Base-by-base conservation (phyloP, 1,284 basidiomycete species). In the Ganoderma boninense region DNA sequence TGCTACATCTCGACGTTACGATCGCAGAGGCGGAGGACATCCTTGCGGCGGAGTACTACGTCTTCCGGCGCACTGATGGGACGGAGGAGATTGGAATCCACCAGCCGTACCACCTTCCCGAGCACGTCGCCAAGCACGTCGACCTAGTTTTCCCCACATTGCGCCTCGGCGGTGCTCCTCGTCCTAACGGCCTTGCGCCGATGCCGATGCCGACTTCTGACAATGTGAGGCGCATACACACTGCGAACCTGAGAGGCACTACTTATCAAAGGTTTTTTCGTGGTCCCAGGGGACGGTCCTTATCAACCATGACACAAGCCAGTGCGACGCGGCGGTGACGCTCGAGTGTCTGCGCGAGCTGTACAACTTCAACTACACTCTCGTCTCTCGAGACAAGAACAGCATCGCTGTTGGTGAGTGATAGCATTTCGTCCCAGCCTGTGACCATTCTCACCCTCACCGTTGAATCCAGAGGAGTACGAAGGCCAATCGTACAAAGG, bases 281-380 rank as follows among this genome's bases (percentile, higher is more conserved):
- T 62, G 23, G 23, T 77, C 61, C 82, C 84, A 72, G 71, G 68
- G n/a, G 73, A 78, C 40, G 79, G 81, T 18, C 16, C 29, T 57
- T 57, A 14, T 35, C 32, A 18, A 35, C 10, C 18, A 35, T 20
- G 40, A 29, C n/a, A 40, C 40, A 6, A 26, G 23, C 23, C 38
- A 62, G 20, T 90, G 89, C 72, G 75, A 77, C 10, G 77, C 73
- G 1, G 81, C 78, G 3, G 83, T 89, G 62, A 89, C 89, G 0
- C 87, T 87, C 18, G 78, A 84, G 2, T 91, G 89, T 75, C 77
- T 91, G 65, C 78, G 84, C 63, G 82, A 82, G 6, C 75, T 90
- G 61, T 91, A 90, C 77, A 87, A 87, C 26, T 81, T 81, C n/a
- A 72, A 72, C 18, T 90, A 90, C 73, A 80, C 82, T 0, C 87